Base-by-base conservation (phyloP, 345 rosid genomes). In the Zanthoxylum bungeanum region DNA sequence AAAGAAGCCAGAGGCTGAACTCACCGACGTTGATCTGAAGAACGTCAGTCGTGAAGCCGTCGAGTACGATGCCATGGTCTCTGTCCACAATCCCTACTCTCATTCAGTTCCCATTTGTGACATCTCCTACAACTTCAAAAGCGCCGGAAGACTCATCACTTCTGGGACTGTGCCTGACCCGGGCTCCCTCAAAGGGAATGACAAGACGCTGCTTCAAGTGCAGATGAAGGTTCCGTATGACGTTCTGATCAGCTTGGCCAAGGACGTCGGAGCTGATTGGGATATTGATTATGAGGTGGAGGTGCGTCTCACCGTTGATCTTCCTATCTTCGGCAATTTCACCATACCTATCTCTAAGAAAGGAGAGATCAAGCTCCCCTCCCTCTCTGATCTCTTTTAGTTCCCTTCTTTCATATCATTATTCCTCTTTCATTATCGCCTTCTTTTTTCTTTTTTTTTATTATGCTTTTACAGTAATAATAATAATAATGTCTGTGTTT, bases 281-380 rank as follows among this genome's bases (percentile, higher is more conserved):
- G 98, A 93, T 76, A 87, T 93, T 14, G 98, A 93, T 70, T 93
- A 93, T 68, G 85, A 82, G 69, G 70, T 91, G 39, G 83, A 88
- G 51, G 19, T 93, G 57, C 90, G 90, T 21, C 85, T 93, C 50
- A 78, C 84, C 68, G 66, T 93, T 37, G 97, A 93, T 60, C 83
- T 93, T 47, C 98, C 98, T 3, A 56, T 93, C 61, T 22, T 91
- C 9, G 98, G 97, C 17, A 74, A 85, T 66, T 71, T 89, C 65
- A 91, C 92, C 60, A 84, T 93, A 24, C 91, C 97, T 46, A 28
- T 93, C 50, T 78, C 83, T 4, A 85, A 64, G 62, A 82, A 88
- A 79, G 98, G 98, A 30, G 93, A 88, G 77, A 61, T 89, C 83
- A 93, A 91, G 85, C 93, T 91, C n/a, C 97, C 98, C 8, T 73